phyloP scores from a whole-genome alignment of 1,284 basidiomycete species.

The Abortiporus biennis region DNA sequence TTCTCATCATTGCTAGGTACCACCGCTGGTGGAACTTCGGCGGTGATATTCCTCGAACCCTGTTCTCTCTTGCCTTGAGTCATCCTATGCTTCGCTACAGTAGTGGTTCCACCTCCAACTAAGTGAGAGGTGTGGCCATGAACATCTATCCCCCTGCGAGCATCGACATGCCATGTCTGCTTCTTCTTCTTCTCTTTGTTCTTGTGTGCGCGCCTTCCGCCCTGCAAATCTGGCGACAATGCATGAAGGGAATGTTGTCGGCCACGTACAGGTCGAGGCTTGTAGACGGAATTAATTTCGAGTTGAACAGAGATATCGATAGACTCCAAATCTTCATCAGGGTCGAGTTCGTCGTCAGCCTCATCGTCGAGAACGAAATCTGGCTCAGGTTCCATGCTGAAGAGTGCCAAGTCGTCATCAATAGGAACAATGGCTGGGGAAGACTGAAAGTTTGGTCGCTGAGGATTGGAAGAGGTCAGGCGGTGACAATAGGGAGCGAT shows the following conservation, averaged over 20 bases:
- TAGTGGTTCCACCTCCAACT: slow-evolving; percentile 10
- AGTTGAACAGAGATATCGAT: slow-evolving; percentile 39
- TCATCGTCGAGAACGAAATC: slow-evolving; percentile 20
- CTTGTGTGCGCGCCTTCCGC: slow-evolving; percentile 32
- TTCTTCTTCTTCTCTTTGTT: slow-evolving; percentile 19
- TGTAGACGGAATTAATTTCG: slow-evolving; percentile 64
- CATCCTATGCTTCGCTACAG: slow-evolving; percentile 22
- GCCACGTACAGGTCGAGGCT: slow-evolving; percentile 57
- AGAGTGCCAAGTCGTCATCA: slow-evolving; percentile 31
- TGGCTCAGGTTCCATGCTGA: slow-evolving; percentile 44
- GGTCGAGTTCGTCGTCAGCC: slow-evolving; percentile 13
- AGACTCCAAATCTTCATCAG: not conserved
- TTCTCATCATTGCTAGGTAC: too few relatives aligned
- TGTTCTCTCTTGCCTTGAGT: too few relatives aligned
- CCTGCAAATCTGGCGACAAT: slow-evolving; percentile 27
- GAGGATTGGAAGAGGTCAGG: slow-evolving; percentile 16
- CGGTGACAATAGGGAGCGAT: slow-evolving; percentile 12
- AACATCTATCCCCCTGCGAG: not conserved
- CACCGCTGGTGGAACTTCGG: too few relatives aligned
- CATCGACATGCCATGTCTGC: slow-evolving; percentile 18
- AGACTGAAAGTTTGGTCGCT: slow-evolving; percentile 21
- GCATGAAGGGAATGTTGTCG: slow-evolving; percentile 26
- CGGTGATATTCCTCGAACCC: too few relatives aligned
- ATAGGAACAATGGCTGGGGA: slow-evolving; percentile 23
- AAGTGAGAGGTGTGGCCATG: not conserved